Base-by-base conservation (phyloP, 192 early-diverging fungal genomes). In the Spinellus fusiger region DNA sequence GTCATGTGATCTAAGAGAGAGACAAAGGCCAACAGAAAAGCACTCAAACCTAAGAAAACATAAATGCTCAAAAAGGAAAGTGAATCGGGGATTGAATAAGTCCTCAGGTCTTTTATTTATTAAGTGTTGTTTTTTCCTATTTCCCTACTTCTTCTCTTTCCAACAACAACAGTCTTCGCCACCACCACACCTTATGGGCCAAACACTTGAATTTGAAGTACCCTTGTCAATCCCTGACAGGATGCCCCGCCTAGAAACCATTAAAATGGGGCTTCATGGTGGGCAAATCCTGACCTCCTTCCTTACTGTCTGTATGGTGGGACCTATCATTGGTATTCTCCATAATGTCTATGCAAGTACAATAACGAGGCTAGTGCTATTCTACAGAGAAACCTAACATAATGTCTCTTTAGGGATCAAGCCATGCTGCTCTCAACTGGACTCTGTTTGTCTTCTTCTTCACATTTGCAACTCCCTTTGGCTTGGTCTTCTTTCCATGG, bases 401-500 rank as follows among this genome's bases (percentile, higher is more conserved):
- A 13, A 15, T 16, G 27, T 27, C 20, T 2, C 20, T 34, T 35
- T 48, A 71, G 69, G 69, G 69, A 9, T 62, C 56, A 33, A 59
- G 69, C 28, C 33, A 64, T 18, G 58, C 69, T 34, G 69, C 35
- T n/a, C 69, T 63, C 22, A 71, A 65, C 18, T 71, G 54, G 44
- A 56, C 69, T 5, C 18, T 65, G 16, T 51, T 65, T 7, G 63
- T 71, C 18, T 29, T 49, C 46, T 61, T 71, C 20, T 5, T 61
- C 13, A 65, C 58, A 34, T 27, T 71, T 26, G 50, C 53, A 35
- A 34, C 54, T 25, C 63, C 69, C 2, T 34, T 65, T 22, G 9
- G 47, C 26, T 28, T 71, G 25, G 29, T 65, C 5, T 71, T 65
- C 44, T 65, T 71, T 16, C 69, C 69, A 20, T 71, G 69, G 69